Base-by-base conservation (phyloP, 805 yeast species). In the Clavispora phyllophila region DNA sequence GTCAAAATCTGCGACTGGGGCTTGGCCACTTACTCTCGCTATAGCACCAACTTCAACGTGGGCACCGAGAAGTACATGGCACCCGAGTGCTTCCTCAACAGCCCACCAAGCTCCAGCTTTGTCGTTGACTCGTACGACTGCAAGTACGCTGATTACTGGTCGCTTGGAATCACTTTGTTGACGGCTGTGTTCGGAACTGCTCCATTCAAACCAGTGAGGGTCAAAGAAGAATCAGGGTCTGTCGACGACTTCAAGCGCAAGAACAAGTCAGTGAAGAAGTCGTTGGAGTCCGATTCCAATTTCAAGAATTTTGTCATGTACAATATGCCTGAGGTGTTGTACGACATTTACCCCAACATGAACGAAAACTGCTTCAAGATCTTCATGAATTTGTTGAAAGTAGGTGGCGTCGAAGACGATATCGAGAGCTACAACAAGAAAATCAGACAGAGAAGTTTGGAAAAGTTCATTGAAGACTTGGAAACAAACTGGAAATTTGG, bases 1-100 rank as follows among this genome's bases (percentile, higher is more conserved):
- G 68, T 82, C 39, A 83, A 83, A 58, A 62, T 83, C 37, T 81
- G 87, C 43, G 89, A 83, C 58, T 83, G 87, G 87, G 90, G 90
- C 0, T 72, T 82, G 39, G 75, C 86, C 18, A 77, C 83, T 1
- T 39, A 17, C 37, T 23, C 33, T 14, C 45, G 44, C 31, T 41
- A 49, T 37, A 61, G 55, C 45, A 40, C 51, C 37, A 68, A 66
- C 37, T 67, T 64, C 47, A 59, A 63, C 50, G 77, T 78, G 29
- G 82, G 82, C 28, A 76, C 81, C n/a, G 81, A 77, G 50, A 73
- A 75, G 49, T 78, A 76, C 53, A 75, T 77, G 79, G 76, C 82
- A 0, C 82, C 82, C 1, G 82, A 78, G 54, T 64, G 68, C 31
- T 61, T 65, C 41, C 26, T 45, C 26, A 54, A 41, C 38, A 48